phyloP scores from a whole-genome alignment of 2,329 filamentous ascomycete genomes.

The Herpotrichia juniperi region DNA sequence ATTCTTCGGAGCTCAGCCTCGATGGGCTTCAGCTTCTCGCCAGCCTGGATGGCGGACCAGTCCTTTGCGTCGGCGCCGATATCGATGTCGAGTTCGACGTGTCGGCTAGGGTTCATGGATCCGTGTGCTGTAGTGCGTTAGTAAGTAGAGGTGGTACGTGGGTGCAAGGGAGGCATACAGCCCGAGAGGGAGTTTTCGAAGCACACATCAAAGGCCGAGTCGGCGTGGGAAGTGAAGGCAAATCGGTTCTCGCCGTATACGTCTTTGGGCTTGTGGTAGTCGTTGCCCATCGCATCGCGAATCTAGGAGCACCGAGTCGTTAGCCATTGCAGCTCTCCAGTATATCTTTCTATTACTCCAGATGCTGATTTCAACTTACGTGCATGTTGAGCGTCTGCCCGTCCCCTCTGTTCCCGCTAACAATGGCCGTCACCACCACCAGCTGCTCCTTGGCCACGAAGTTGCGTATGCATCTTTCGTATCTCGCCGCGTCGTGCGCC shows the following conservation, averaged over 20 bases:
- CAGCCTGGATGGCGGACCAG: slow-evolving; percentile 94
- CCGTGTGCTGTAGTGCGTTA: slow-evolving; percentile 13
- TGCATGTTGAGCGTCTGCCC: slow-evolving; percentile 94
- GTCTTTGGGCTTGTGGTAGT: slow-evolving; percentile 91
- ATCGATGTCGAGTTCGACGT: slow-evolving; percentile 91
- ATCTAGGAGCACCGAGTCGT: slow-evolving; percentile 64
- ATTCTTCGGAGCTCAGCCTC: slow-evolving; percentile 93
- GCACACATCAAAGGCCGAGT: slow-evolving; percentile 95
- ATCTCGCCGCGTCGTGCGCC: slow-evolving; percentile 65
- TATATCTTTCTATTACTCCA: neutral
- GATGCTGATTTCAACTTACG: slow-evolving; percentile 59
- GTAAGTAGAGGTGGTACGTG: neutral
- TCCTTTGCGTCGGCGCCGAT: slow-evolving; percentile 97
- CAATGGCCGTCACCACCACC: slow-evolving; percentile 90
- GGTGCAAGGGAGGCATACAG: slow-evolving; percentile 43
- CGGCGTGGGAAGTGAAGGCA: slow-evolving; percentile 90
- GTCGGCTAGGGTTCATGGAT: slow-evolving; percentile 63
- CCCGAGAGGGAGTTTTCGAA: slow-evolving; percentile 82
- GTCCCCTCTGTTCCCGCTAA: slow-evolving; percentile 86
- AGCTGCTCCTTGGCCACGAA: slow-evolving; percentile 91
- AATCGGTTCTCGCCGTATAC: slow-evolving; percentile 90
- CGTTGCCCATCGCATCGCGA: slow-evolving; percentile 92
- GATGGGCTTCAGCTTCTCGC: slow-evolving; percentile 96
- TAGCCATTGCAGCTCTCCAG: slow-evolving; percentile 6
- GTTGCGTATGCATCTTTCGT: slow-evolving; percentile 93